Evolutionary conservation across 768 basidiomycete species (phyloP).

Genomic region (Tephrocybe sp.): DNA sequence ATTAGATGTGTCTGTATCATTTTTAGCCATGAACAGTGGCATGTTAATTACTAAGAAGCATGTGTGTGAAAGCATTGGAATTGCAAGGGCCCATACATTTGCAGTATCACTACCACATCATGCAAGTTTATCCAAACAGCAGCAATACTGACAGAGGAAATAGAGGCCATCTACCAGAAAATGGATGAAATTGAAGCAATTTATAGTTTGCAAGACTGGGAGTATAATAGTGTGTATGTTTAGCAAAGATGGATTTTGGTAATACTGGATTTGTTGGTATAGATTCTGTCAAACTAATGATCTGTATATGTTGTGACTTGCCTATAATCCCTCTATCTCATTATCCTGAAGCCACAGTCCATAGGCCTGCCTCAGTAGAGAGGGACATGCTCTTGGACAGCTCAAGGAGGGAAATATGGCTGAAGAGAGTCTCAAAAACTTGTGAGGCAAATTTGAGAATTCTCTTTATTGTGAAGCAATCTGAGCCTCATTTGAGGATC

Average conservation of each 20-base stretch:
- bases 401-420: too few species aligned
- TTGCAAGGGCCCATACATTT: neutral
- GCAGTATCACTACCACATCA: neutral
- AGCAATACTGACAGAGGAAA: neutral
- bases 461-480: too few species aligned
- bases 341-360: too few species aligned
- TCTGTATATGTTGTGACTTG: neutral
- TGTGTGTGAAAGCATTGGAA: neutral
- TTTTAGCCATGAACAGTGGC: too few species aligned
- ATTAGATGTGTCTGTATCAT: too few species aligned
- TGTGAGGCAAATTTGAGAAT: too few species aligned
- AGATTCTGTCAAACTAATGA: neutral
- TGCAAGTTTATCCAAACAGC: neutral
- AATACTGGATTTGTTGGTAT: neutral
- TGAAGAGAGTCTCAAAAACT: too few species aligned
- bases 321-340: too few species aligned
- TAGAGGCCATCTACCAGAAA: neutral
- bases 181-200: neutral
- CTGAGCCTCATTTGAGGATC: too few species aligned
- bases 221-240: neutral
- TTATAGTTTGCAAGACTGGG: neutral
- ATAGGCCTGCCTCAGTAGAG: too few species aligned
- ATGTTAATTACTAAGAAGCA: too few species aligned
- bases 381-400: too few species aligned
- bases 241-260: neutral